Percentiles rank a stretch among this genome's conserved stretches.
These are phyloP conservation scores for Leccinum incarnatum DNA, from an alignment of 768 basidiomycete genomes.

Conservation along the genomic window DNA sequence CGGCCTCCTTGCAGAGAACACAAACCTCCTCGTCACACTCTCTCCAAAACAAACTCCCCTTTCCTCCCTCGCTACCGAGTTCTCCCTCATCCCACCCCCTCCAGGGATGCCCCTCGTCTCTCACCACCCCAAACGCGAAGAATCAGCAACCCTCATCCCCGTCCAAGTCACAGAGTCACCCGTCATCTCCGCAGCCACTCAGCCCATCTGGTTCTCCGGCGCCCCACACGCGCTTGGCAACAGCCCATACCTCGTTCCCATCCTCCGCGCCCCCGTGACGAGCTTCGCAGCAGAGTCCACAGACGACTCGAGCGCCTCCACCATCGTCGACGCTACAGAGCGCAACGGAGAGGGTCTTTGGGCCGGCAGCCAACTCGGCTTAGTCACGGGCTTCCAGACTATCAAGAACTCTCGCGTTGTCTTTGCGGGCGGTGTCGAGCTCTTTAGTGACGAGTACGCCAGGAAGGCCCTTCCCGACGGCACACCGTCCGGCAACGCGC, in stretches of 20 bases:
- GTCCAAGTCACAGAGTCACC: conserved; percentile 47
- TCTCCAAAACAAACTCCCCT: conserved; percentile 74
- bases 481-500: conserved; percentile 67
- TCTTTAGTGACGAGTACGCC: conserved; percentile 77
- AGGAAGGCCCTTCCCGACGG: conserved; percentile 61
- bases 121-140: conserved; percentile 76
- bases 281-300: conserved; percentile 74
- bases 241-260: conserved; percentile 79
- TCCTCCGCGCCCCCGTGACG: conserved; percentile 73
- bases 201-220: conserved; percentile 78
- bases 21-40: conserved; percentile 83
- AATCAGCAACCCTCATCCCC: conserved; percentile 63
- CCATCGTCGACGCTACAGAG: conserved; percentile 66
- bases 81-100: conserved; percentile 85
- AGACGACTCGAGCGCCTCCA: conserved; percentile 54
- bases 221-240: conserved; percentile 59
- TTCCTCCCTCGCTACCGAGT: conserved; percentile 81
- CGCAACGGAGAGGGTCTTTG: conserved; percentile 77
- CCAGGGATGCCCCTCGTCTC: conserved; percentile 82
- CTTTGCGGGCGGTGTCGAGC: conserved; percentile 77
- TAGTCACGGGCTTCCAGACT: conserved; percentile 91
- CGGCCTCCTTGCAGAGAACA: conserved; percentile 59
- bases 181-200: conserved; percentile 45
- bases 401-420: conserved; percentile 70
- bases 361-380: conserved; percentile 72